phyloP scores from a whole-genome alignment of 2,329 filamentous ascomycete genomes.

The Fusarium sp. region DNA sequence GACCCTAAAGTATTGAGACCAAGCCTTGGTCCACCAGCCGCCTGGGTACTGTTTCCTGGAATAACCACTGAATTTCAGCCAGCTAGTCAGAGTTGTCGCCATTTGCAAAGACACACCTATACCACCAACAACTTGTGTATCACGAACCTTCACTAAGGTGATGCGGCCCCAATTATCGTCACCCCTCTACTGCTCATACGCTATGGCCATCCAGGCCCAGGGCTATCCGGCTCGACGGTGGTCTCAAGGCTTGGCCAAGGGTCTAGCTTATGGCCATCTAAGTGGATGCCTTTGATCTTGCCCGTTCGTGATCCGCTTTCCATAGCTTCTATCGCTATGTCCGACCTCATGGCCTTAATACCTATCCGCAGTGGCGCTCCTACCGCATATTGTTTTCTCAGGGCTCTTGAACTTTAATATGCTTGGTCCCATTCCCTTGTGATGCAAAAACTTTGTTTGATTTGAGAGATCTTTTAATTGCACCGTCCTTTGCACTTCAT shows the following conservation, averaged over 20 bases:
- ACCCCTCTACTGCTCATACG: slow-evolving; percentile 28
- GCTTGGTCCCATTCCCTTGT: slow-evolving; percentile 11
- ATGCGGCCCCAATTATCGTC: slow-evolving; percentile 16
- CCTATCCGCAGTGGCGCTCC: slow-evolving; percentile 31
- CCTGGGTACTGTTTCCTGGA: slow-evolving; percentile 16
- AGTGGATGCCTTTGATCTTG: slow-evolving; percentile 6
- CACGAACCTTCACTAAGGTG: background rate
- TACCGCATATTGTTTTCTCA: slow-evolving; percentile 23
- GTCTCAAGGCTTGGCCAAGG: slow-evolving; percentile 14
- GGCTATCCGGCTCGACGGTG: slow-evolving; percentile 16
- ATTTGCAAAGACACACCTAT: slow-evolving; percentile 9
- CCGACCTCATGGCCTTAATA: slow-evolving; percentile 32
- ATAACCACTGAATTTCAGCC: slow-evolving; percentile 6
- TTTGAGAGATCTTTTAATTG: slow-evolving; percentile 33
- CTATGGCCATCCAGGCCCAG: slow-evolving; percentile 18
- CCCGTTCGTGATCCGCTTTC: slow-evolving; percentile 16
- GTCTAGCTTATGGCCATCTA: slow-evolving; percentile 23
- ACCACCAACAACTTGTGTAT: background rate
- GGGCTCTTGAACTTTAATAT: slow-evolving; percentile 34
- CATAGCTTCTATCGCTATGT: slow-evolving; percentile 34
- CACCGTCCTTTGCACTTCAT: slow-evolving; percentile 15
- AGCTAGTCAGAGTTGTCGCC: slow-evolving; percentile 12
- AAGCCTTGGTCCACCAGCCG: slow-evolving; percentile 23
- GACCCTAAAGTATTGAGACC: background rate
- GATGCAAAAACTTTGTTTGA: slow-evolving; percentile 21